Evolutionary conservation across 164 flowering plant species (phyloP).

Genomic region (Chloranthus sessilifolius): DNA sequence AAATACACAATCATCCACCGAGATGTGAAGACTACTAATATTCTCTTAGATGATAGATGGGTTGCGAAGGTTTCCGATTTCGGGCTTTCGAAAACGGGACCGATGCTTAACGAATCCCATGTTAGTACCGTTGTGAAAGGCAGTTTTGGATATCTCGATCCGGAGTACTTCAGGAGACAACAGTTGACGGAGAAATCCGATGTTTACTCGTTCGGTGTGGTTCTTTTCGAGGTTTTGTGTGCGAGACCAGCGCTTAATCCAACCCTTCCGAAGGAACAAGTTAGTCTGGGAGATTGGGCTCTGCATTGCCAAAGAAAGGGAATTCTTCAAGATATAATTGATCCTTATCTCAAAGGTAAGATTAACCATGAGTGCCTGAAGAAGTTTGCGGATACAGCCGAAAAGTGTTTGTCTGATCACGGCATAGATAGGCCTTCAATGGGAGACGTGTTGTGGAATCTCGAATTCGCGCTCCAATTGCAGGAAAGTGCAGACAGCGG

Average conservation of each 20-base stretch:
- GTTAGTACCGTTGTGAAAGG: constrained; percentile 24
- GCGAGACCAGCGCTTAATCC: constrained; percentile 48
- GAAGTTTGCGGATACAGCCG: constrained; percentile 19
- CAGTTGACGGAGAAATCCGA: constrained; percentile 19
- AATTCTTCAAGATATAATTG: constrained; percentile 24
- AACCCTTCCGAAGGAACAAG: constrained; percentile 49
- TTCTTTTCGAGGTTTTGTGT: constrained; percentile 38
- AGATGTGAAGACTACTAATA: constrained; percentile 21
- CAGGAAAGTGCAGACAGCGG: constrained; percentile 27
- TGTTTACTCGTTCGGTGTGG: constrained; percentile 20
- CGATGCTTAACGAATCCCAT: constrained; percentile 14
- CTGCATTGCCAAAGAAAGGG: constrained; percentile 20
- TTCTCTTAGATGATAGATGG: constrained; percentile 18
- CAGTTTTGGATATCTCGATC: constrained; percentile 19
- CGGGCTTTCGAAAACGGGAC: constrained; percentile 19
- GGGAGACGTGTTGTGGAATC: constrained; percentile 34
- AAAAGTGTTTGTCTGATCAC: constrained; percentile 24
- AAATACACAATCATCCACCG: constrained; percentile 19
- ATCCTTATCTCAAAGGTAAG: constrained; percentile 26
- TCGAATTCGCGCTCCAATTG: constrained; percentile 29
- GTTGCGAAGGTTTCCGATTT: constrained; percentile 20
- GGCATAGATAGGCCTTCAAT: constrained; percentile 38
- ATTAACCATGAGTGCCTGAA: constrained; percentile 29
- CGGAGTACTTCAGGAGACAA: constrained; percentile 19
- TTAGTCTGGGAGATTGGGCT: constrained; percentile 50